Evolutionary conservation across 2,329 filamentous ascomycete genomes (phyloP).

Genomic region (Talaromyces sp.): DNA sequence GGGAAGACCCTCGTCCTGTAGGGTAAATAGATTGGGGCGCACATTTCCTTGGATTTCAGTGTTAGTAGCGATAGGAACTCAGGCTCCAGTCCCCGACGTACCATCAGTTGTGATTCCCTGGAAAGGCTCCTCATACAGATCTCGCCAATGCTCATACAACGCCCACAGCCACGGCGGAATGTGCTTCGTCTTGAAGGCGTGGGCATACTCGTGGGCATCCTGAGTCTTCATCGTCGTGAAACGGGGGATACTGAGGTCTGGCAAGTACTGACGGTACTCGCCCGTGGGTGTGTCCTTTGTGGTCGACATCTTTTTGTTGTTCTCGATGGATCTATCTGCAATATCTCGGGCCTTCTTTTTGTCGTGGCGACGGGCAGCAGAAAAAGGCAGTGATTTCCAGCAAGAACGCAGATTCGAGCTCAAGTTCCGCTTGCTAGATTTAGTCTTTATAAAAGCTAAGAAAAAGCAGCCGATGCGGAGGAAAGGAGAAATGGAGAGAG

Average conservation of each 20-base stretch:
- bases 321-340: neutral
- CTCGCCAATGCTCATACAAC: conserved; percentile 54
- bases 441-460: neutral
- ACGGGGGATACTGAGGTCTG: conserved; percentile 55
- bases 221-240: conserved; percentile 60
- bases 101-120: conserved; percentile 66
- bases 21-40: conserved; percentile 42
- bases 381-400: neutral
- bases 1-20: conserved; percentile 60
- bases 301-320: neutral
- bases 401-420: neutral
- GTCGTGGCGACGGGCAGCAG: neutral
- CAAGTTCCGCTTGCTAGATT: neutral
- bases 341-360: neutral
- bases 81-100: conserved; percentile 3
- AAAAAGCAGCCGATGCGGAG: neutral
- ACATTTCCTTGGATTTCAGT: neutral
- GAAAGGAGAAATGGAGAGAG: neutral
- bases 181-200: conserved; percentile 53
- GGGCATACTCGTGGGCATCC: conserved; percentile 57
- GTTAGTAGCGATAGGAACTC: neutral
- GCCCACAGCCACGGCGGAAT: conserved; percentile 62
- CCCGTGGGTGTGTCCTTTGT: conserved; percentile 18
- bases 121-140: conserved; percentile 58
- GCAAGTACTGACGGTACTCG: conserved; percentile 55